These are phyloP conservation scores for Malassezia restricta DNA, from an alignment of 1,284 basidiomycete genomes.

Conservation along the genomic window DNA sequence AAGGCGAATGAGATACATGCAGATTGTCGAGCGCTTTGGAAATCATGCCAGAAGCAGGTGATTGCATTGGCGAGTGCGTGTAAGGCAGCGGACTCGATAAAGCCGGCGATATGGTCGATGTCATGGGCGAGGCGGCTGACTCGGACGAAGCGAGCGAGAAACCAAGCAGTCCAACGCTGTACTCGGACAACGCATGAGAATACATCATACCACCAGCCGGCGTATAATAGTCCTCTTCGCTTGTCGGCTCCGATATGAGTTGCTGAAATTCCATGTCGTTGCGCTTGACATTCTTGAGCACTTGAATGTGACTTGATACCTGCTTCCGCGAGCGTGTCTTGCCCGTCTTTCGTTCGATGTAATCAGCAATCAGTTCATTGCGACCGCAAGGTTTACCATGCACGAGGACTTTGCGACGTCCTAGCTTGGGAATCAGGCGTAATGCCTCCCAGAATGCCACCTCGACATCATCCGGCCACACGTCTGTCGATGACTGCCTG, in stretches of 20 bases:
- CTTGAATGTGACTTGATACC: constrained; percentile 46
- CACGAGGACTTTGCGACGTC: constrained; percentile 50
- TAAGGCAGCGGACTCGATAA: constrained; percentile 13
- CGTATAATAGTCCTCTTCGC: constrained; percentile 45
- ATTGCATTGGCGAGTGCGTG: constrained; percentile 17
- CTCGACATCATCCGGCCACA: constrained; percentile 48
- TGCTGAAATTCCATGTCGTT: constrained; percentile 45
- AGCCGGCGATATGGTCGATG: constrained; percentile 25
- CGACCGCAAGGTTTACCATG: constrained; percentile 50
- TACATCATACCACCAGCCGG: constrained; percentile 46
- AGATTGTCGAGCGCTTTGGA: constrained; percentile 35
- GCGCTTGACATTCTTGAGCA: constrained; percentile 45
- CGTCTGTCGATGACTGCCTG: constrained; percentile 44
- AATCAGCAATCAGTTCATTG: constrained; percentile 52
- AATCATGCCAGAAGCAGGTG: constrained; percentile 31
- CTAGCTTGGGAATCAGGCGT: constrained; percentile 48
- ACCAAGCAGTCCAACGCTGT: constrained; percentile 39
- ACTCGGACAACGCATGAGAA: constrained; percentile 39
- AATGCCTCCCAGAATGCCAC: constrained; percentile 48
- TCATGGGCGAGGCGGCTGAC: constrained; percentile 2
- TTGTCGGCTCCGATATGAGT: constrained; percentile 41
- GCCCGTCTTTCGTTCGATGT: constrained; percentile 49
- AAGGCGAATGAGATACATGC: constrained; percentile 23
- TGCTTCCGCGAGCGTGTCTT: constrained; percentile 44
- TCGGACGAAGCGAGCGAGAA: constrained; percentile 7